A percentile compares a stretch with the other conserved stretches of the same genome.
These are phyloP conservation scores for Candida sojae DNA, from an alignment of 1,139 yeast species.

Conservation along the genomic window DNA sequence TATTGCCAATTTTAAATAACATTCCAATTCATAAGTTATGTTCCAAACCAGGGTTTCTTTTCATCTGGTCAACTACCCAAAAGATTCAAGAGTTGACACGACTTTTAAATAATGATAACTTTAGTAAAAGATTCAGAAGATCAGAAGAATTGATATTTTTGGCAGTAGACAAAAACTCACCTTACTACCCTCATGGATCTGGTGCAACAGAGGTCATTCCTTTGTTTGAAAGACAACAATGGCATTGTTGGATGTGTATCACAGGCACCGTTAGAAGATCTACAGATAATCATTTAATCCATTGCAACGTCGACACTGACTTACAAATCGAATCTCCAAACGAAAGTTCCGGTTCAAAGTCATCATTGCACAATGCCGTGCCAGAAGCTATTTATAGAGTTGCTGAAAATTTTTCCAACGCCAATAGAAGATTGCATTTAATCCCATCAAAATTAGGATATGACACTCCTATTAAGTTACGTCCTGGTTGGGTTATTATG, in stretches of 20 bases:
- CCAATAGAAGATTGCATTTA: conserved; percentile 80
- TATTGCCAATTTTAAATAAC: conserved; percentile 57
- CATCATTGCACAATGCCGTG: conserved; percentile 46
- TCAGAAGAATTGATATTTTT: conserved; percentile 83
- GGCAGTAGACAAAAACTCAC: conserved; percentile 59
- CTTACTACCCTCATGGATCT: conserved; percentile 49
- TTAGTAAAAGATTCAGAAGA: conserved; percentile 79
- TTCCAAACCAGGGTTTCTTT: conserved; percentile 82
- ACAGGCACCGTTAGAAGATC: conserved; percentile 91
- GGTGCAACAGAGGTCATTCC: conserved; percentile 16
- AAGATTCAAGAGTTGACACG: conserved; percentile 65
- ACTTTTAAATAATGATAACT: conserved; percentile 57
- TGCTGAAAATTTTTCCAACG: conserved; percentile 87
- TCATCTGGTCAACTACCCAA: conserved; percentile 82
- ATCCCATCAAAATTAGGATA: conserved; percentile 70
- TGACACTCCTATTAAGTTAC: conserved; percentile 62
- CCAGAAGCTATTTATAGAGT: conserved; percentile 79
- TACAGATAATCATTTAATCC: conserved; percentile 79
- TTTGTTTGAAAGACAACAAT: conserved; percentile 53
- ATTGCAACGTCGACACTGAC: conserved; percentile 92
- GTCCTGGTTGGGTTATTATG: conserved; percentile 91
- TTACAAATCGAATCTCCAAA: conserved; percentile 64
- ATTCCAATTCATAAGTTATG: conserved; percentile 75
- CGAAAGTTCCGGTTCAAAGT: no score
- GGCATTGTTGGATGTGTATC: conserved; percentile 98